phyloP scores from a whole-genome alignment of 805 yeast genomes.

The Zygosaccharomyces gambellarensis region DNA sequence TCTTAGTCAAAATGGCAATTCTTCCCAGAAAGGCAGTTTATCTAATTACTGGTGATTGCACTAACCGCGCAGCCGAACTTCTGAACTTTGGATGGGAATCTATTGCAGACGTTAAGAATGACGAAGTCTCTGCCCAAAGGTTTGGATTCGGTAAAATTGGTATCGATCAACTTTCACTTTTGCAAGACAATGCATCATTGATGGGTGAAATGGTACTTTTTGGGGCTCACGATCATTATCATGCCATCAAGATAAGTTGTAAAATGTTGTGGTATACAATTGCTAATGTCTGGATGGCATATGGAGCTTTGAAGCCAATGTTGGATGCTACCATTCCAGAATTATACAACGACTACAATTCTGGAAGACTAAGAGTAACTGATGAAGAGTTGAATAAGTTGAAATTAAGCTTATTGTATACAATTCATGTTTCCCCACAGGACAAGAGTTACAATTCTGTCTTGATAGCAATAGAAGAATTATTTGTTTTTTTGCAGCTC shows the following conservation, averaged over 20 bases:
- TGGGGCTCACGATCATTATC: slow-evolving; percentile 60
- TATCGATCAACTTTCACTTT: slow-evolving; percentile 65
- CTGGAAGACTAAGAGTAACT: slow-evolving; percentile 23
- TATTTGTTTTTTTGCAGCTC: slow-evolving; percentile 58
- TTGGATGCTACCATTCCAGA: slow-evolving; percentile 23
- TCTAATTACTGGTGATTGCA: slow-evolving; percentile 56
- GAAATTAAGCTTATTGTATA: slow-evolving; percentile 16
- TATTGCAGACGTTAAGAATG: slow-evolving; percentile 58
- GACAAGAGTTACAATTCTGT: slow-evolving; percentile 56
- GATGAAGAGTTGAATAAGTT: slow-evolving; percentile 24
- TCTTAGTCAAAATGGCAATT: slow-evolving; percentile 63
- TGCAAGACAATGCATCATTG: slow-evolving; percentile 53
- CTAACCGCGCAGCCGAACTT: slow-evolving; percentile 53
- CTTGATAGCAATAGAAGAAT: slow-evolving; percentile 46
- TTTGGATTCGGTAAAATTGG: slow-evolving; percentile 61
- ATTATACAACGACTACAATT: slow-evolving; percentile 25
- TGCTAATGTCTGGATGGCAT: slow-evolving; percentile 18
- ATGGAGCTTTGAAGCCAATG: slow-evolving; percentile 17
- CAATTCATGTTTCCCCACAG: slow-evolving; percentile 40
- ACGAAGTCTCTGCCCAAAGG: slow-evolving; percentile 45
- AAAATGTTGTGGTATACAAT: slow-evolving; percentile 66
- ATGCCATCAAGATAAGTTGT: slow-evolving; percentile 58
- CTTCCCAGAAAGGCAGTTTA: slow-evolving; percentile 69
- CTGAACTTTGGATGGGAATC: slow-evolving; percentile 66
- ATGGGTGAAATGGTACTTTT: slow-evolving; percentile 61